Evolutionary conservation across 768 basidiomycete species (phyloP).

Genomic region (Kwoniella mangroviensis): DNA sequence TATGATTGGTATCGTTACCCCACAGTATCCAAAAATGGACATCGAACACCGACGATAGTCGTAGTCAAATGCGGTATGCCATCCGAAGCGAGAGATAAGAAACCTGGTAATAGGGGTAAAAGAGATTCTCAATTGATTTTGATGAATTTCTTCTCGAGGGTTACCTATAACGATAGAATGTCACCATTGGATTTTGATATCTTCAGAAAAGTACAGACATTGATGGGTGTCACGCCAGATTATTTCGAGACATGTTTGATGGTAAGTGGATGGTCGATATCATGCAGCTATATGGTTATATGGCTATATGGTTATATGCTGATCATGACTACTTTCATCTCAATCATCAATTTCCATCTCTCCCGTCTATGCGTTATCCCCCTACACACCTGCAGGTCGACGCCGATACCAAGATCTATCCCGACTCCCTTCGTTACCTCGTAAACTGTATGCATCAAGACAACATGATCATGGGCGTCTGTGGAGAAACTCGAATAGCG

Average conservation of each 20-base stretch:
- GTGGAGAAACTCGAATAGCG: conserved; percentile 97
- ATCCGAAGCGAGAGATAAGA: conserved; percentile 81
- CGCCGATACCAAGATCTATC: conserved; percentile 95
- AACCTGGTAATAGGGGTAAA: conserved; percentile 97
- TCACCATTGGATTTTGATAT: conserved; percentile 95
- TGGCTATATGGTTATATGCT: too few relatives aligned
- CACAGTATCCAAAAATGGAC: conserved; percentile 62
- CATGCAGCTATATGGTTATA: background rate
- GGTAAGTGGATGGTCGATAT: conserved; percentile 64
- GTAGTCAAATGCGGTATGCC: conserved; percentile 97
- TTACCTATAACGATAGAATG: conserved; percentile 99
- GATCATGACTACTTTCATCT: too few relatives aligned
- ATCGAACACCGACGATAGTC: conserved; percentile 89
- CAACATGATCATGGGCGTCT: conserved; percentile 98
- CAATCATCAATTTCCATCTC: conserved; percentile 5
- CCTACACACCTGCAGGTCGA: conserved; percentile 71
- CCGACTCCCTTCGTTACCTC: conserved; percentile 82
- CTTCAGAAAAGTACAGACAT: conserved; percentile 90
- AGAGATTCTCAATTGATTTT: conserved; percentile 97
- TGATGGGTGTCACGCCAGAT: conserved; percentile 99
- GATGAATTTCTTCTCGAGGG: conserved; percentile 99
- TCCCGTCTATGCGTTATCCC: conserved; percentile 16
- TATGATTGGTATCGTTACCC: background rate
- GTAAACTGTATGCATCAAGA: conserved; percentile 99
- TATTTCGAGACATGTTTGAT: conserved; percentile 97